Evolutionary conservation across 805 yeast species (phyloP), one percentile per base, ranked within the genome.

Genomic region (Candida schatavii): DNA sequence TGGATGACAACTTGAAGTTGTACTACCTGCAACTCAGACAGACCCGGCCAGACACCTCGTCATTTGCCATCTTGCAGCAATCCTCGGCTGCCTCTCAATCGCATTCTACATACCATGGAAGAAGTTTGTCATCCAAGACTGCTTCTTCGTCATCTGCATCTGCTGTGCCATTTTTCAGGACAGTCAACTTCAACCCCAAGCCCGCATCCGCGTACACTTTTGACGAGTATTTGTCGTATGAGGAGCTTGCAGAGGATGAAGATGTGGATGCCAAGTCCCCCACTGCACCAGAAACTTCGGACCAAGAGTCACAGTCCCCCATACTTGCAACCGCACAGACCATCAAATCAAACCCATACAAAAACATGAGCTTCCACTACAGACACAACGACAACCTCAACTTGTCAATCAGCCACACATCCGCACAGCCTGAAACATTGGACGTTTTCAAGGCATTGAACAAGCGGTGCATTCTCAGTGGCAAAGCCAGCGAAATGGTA

Each of bases 401-500:
- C 43, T 59, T 67, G 34, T 63, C 69, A 19, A 51, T 58, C 47
- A 48, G 52, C 36, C 54, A 48, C 14, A 35, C 29, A 28, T 22
- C 38, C 11, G 46, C 48, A 15, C 46, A 48, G 33, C 43, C 45
- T 21, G 44, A 42, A 18, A 52, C 51, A 30, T 49, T 60, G 40
- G 68, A 66, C 39, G 49, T 63, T 23, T 55, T 54, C 38, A 62
- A 57, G 48, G 55, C 65, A 31, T 54, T 70, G 48, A 70, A 66
- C 45, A 61, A 59, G 39, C 50, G 62, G 39, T 61, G 68, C 30
- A 56, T 69, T 37, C 49, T 68, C 33, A 52, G 64, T 23, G 74
- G 74, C 35, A 64, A 59, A 46, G 71, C 72, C 40, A 66, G 70
- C 43, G 74, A 69, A 54, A 70, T 69, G 70, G 64, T 70, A 41